Conservation (phyloP, 1,284 basidiomycete genomes). For the Austroboletus novae-zelandiae region DNA sequence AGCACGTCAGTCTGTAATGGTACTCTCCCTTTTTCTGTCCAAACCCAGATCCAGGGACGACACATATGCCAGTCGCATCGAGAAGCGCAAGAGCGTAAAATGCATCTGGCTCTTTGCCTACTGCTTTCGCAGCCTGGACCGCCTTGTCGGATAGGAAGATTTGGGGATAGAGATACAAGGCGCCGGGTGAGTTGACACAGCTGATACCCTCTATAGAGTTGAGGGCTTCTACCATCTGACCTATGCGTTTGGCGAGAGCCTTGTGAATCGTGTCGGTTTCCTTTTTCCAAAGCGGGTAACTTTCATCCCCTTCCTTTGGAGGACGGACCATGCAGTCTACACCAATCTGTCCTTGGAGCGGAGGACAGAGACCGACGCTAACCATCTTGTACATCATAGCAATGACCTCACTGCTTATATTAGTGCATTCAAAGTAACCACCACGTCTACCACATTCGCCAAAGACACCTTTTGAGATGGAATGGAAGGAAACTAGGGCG, state of each 20-base stretch:
- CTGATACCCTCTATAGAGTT: slow-evolving; percentile 78
- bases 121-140: slow-evolving; percentile 65
- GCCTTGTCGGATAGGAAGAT: slow-evolving; percentile 73
- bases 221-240: slow-evolving; percentile 73
- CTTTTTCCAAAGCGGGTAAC: slow-evolving; percentile 74
- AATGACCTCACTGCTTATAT: slow-evolving; percentile 73
- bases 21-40: slow-evolving; percentile 86
- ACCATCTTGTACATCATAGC: slow-evolving; percentile 96
- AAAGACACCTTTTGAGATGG: slow-evolving; percentile 90
- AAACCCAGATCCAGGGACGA: slow-evolving; percentile 89
- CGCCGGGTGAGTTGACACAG: slow-evolving; percentile 88
- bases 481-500: slow-evolving; percentile 91
- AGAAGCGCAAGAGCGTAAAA: slow-evolving; percentile 84
- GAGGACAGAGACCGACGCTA: slow-evolving; percentile 84
- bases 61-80: slow-evolving; percentile 90
- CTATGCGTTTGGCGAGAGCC: slow-evolving; percentile 70
- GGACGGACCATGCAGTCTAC: slow-evolving; percentile 90
- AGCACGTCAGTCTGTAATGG: slow-evolving; percentile 85
- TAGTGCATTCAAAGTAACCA: slow-evolving; percentile 90
- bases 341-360: slow-evolving; percentile 86
- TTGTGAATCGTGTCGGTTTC: slow-evolving; percentile 81
- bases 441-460: slow-evolving; percentile 94
- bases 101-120: slow-evolving; percentile 80
- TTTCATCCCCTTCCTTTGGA: slow-evolving; percentile 71
- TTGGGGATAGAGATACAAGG: slow-evolving; percentile 84